A percentile compares a stretch with the other conserved stretches of the same genome.
Evolutionary conservation across 1,284 basidiomycete genomes (phyloP).

Genomic region (Melampsora abietis-canadensis): DNA sequence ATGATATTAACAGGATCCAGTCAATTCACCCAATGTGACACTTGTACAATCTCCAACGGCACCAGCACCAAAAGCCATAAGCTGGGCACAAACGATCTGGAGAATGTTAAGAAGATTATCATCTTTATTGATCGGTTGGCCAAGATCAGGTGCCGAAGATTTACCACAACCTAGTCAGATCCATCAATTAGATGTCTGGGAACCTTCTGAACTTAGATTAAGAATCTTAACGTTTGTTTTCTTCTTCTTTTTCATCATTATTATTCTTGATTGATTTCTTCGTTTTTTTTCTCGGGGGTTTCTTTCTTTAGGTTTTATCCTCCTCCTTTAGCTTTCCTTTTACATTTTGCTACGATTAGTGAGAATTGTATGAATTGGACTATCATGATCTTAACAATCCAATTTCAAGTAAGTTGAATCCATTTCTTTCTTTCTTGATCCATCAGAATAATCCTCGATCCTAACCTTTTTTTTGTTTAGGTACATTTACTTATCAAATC

Average conservation of each 20-base stretch:
- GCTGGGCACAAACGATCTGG: slow-evolving; percentile 50
- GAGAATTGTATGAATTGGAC: slow-evolving; percentile 70
- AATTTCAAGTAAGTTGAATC: slow-evolving; percentile 61
- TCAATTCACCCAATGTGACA: slow-evolving; percentile 33
- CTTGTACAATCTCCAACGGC: slow-evolving; percentile 18
- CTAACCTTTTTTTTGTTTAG: slow-evolving; percentile 52
- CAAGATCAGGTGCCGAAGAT: slow-evolving; percentile 56
- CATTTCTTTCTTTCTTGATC: slow-evolving; percentile 44
- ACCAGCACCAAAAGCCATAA: slow-evolving; percentile 49
- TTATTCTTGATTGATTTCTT: too few relatives aligned
- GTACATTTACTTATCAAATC: slow-evolving; percentile 59
- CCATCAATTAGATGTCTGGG: slow-evolving; percentile 73
- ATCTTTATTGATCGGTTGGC: slow-evolving; percentile 63
- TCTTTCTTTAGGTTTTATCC: slow-evolving; percentile 62
- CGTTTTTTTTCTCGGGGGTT: slow-evolving; percentile 1
- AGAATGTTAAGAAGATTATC: slow-evolving; percentile 61
- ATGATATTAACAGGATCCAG: slow-evolving; percentile 14
- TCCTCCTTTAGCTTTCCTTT: slow-evolving; percentile 67
- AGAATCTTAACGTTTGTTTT: slow-evolving; percentile 59
- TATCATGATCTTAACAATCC: slow-evolving; percentile 63
- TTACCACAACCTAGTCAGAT: slow-evolving; percentile 58
- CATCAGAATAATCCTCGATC: background rate
- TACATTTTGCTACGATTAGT: slow-evolving; percentile 65
- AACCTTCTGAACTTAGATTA: slow-evolving; percentile 68
- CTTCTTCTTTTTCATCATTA: background rate